A percentile compares a stretch with the other conserved stretches of the same genome.
These are phyloP conservation scores for Xylariales sp. DNA, from an alignment of 2,329 filamentous ascomycete genomes.

Conservation along the genomic window DNA sequence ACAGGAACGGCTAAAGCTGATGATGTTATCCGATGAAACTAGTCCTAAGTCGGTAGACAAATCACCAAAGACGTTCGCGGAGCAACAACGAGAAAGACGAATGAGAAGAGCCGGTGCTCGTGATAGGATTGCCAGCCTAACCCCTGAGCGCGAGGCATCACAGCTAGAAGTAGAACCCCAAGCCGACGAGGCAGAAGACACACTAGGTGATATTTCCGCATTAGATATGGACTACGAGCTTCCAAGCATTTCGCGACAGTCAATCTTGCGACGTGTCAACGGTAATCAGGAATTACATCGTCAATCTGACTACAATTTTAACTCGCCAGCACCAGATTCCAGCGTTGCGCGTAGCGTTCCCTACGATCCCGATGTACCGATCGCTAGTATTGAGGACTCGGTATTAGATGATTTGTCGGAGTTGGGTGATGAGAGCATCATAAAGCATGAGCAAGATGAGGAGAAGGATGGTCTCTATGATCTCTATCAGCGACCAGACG, in stretches of 20 bases:
- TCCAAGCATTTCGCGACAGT: conserved; percentile 90
- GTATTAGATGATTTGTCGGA: conserved; percentile 63
- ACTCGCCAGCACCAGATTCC: conserved; percentile 69
- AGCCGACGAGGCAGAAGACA: conserved; percentile 68
- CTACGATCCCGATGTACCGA: conserved; percentile 88
- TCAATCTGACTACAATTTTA: conserved; percentile 73
- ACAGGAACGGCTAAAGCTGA: conserved; percentile 85
- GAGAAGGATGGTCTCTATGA: conserved; percentile 76
- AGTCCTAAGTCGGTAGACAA: conserved; percentile 47
- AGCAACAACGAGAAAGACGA: conserved; percentile 75
- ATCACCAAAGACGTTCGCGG: conserved; percentile 65
- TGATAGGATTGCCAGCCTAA: conserved; percentile 58
- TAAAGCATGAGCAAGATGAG: conserved; percentile 74
- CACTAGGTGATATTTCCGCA: conserved; percentile 68
- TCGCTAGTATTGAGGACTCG: conserved; percentile 84
- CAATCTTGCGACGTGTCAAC: conserved; percentile 89
- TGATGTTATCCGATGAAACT: conserved; percentile 82
- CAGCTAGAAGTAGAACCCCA: conserved; percentile 58
- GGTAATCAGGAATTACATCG: conserved; percentile 67
- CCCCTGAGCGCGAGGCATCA: conserved; percentile 58
- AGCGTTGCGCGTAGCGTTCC: conserved; percentile 68
- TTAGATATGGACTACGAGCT: conserved; percentile 71
- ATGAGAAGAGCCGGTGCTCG: conserved; percentile 71
- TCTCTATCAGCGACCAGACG: conserved; percentile 67
- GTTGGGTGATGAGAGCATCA: conserved; percentile 67